Evolutionary conservation across 257 asterid genomes (phyloP), one percentile per base, ranked within the genome.

Genomic region (Avicennia marina): DNA sequence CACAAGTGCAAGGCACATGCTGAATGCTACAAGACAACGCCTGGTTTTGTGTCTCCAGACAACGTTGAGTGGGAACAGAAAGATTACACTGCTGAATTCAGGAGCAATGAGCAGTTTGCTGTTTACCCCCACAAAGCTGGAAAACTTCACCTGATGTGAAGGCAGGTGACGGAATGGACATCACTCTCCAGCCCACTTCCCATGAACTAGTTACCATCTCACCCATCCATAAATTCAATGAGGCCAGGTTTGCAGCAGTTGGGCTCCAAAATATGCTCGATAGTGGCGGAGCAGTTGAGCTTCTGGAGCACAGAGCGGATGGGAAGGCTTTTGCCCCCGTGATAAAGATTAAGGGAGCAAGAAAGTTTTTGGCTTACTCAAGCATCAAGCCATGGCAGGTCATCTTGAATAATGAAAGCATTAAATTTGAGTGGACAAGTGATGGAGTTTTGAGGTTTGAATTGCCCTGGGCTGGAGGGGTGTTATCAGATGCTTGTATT

Each of bases 21-120:
- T 0, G 65, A 72, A 36, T 72, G 75, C 62, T 76, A 74, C 73
- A 65, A 74, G 29, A 36, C 55, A 4, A 58, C 65, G 8, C 57
- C 81, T 0, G 76, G 84, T 4, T 33, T 19, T 16, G 53, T 68
- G n/a, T 62, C 75, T 8, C 68, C 75, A 4, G 10, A 48, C 16
- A 63, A 76, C 16, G 65, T 76, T 0, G 82, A 76, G 46, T 76
- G 82, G 82, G 82, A 72, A 56, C 72, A 67, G 17, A 62, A 62
- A 15, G 49, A 5, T 10, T 61, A 53, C 34, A 65, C 76, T 2
- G 43, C 71, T 11, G 49, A 55, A 2, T 56, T 49, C 45, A 17
- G 78, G 40, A 34, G 33, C 16, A 20, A 18, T 17, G 53, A 51
- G 2, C 53, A 13, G 4, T 78, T 67, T 21, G 76, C 67, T 0